Conservation (phyloP, 176 grass and related monocot species). For the Saccharum officinarum region DNA sequence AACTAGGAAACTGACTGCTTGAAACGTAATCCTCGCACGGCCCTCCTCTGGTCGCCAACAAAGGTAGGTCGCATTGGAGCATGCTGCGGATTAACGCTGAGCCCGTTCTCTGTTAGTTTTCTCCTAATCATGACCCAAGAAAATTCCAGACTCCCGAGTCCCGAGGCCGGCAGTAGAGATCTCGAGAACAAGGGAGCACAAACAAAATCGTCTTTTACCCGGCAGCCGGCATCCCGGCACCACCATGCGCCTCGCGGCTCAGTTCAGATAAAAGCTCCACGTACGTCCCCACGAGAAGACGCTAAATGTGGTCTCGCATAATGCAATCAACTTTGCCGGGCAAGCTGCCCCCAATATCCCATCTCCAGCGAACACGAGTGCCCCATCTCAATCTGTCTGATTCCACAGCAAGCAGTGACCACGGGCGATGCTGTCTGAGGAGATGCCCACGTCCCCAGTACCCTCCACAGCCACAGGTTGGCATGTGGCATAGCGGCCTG, state of each 20-base stretch:
- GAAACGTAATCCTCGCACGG: background rate
- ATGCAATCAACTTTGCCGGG: too few relatives aligned
- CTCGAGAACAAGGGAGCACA: too few relatives aligned
- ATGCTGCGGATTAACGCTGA: background rate
- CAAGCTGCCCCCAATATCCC: background rate
- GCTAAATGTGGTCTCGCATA: background rate
- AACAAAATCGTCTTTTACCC: too few relatives aligned
- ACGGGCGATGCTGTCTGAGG: background rate
- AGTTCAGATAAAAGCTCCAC: too few relatives aligned
- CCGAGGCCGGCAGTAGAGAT: too few relatives aligned
- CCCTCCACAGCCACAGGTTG: background rate
- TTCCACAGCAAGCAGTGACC: background rate
- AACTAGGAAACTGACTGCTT: background rate
- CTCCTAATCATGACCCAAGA: background rate
- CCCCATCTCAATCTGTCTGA: background rate
- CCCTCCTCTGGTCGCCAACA: background rate
- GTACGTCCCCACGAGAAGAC: background rate
- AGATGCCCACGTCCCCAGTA: background rate
- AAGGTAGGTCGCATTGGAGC: too few relatives aligned
- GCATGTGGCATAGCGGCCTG: too few relatives aligned
- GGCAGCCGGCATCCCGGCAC: too few relatives aligned
- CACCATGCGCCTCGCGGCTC: too few relatives aligned
- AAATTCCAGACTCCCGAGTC: background rate
- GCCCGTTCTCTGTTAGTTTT: background rate
- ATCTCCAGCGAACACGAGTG: background rate